Conservation (phyloP, 345 rosid species). For the Laguncularia racemosa region DNA sequence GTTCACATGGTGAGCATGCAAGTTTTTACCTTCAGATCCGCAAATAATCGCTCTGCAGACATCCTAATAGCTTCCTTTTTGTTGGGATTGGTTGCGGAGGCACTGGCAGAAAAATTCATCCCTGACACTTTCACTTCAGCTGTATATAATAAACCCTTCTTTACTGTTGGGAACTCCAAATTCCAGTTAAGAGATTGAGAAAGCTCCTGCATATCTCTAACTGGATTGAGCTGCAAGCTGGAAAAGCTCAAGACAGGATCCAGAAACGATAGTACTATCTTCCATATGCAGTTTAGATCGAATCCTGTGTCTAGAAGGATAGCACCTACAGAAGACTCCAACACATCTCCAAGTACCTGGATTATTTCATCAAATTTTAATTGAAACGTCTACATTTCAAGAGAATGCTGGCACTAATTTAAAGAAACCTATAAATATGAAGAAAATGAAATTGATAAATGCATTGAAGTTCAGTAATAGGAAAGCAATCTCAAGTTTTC, state of each 20-base stretch:
- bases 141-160: conserved; percentile 31
- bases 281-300: conserved; percentile 63
- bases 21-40: conserved; percentile 52
- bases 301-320: conserved; percentile 76
- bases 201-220: conserved; percentile 63
- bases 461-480: no score
- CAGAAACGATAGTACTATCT: conserved; percentile 55
- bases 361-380: background rate
- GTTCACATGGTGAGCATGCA: background rate
- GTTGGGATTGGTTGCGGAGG: conserved; percentile 43
- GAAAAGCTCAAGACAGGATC: conserved; percentile 55
- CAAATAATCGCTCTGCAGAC: conserved; percentile 43
- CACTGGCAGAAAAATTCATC: conserved; percentile 23
- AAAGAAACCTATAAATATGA: no score
- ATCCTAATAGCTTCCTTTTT: conserved; percentile 48
- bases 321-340: conserved; percentile 83
- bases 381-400: no score
- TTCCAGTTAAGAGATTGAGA: conserved; percentile 57
- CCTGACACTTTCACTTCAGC: conserved; percentile 44
- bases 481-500: no score
- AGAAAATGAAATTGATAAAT: no score
- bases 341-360: conserved; percentile 89
- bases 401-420: no score
- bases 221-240: conserved; percentile 53
- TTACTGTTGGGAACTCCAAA: conserved; percentile 17